A percentile compares a stretch with the other conserved stretches of the same genome.
Evolutionary conservation across 2,329 filamentous ascomycete species (phyloP).

Genomic region (Fusarium caatingaense): DNA sequence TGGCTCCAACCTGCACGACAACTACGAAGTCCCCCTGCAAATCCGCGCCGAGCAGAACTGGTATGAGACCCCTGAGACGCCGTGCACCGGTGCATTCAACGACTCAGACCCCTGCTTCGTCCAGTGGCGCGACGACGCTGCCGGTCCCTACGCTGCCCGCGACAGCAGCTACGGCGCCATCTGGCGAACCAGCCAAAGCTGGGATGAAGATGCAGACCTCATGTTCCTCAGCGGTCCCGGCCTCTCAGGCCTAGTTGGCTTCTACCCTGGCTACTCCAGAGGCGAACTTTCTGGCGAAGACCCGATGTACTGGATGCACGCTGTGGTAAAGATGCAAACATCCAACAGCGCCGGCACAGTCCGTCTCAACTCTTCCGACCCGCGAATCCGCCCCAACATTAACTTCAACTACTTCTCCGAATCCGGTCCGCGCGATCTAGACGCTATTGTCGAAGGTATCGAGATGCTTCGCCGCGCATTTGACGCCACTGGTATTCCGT

Average conservation of each 20-base stretch:
- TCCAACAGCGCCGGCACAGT: conserved; percentile 10
- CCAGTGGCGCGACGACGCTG: not conserved
- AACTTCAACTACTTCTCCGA: conserved; percentile 10
- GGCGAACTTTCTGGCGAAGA: not conserved
- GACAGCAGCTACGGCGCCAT: conserved; percentile 2
- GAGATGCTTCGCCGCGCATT: conserved; percentile 1
- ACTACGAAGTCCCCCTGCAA: conserved; percentile 2
- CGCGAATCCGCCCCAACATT: not conserved
- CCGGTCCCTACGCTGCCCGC: conserved; percentile 3
- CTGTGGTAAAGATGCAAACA: conserved; percentile 8
- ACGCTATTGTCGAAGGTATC: conserved; percentile 6
- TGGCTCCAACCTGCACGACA: not conserved
- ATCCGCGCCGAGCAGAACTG: conserved; percentile 1
- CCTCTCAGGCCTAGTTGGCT: not conserved
- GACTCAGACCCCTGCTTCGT: conserved; percentile 1
- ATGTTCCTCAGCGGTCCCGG: not conserved
- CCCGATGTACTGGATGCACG: conserved; percentile 4
- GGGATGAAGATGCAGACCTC: conserved; percentile 1
- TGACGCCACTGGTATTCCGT: conserved; percentile 4
- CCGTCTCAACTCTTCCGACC: not conserved
- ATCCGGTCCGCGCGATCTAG: not conserved
- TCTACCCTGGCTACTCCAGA: conserved; percentile 6
- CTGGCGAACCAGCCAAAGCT: not conserved
- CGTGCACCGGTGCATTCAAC: not conserved
- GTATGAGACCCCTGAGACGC: not conserved